Percentiles rank a stretch among this genome's conserved stretches.
Conservation (phyloP, 192 early-diverging fungal species). For the Podila clonocystis region DNA sequence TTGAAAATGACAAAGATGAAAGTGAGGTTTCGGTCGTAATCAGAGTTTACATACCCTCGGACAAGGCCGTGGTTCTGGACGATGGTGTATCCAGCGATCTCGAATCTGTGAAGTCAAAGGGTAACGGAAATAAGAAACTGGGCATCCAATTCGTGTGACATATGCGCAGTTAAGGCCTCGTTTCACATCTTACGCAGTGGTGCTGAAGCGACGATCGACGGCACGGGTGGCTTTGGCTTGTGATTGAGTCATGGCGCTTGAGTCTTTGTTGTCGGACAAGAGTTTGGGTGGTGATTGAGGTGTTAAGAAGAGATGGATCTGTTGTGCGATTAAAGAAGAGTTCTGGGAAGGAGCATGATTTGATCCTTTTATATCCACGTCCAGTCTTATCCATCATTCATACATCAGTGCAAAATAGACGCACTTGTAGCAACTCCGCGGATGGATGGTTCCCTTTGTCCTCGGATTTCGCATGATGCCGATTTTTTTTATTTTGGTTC, state of each 20-base stretch:
- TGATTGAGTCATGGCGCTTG: background rate
- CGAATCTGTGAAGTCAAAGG: background rate
- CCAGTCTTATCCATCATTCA: no score
- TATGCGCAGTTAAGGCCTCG: background rate
- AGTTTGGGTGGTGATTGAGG: no score
- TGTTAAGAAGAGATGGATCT: no score
- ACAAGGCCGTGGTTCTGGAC: slow-evolving; percentile 39
- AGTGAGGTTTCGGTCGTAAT: background rate
- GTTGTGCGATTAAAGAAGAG: no score
- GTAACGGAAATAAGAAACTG: background rate
- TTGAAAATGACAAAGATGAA: background rate
- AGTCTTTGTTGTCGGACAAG: no score
- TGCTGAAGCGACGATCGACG: slow-evolving; percentile 46
- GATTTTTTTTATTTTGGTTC: no score
- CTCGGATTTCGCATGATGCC: no score
- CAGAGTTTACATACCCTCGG: slow-evolving; percentile 24
- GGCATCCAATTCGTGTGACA: background rate
- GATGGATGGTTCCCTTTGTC: no score
- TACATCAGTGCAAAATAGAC: no score
- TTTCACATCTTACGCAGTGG: slow-evolving; percentile 18
- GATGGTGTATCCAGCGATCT: slow-evolving; percentile 22
- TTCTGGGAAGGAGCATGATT: no score
- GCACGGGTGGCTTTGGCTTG: slow-evolving; percentile 8
- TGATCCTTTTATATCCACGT: no score
- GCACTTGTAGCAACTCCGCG: no score